phyloP scores from a whole-genome alignment of 257 asterid species.

The Nicotiana knightiana region DNA sequence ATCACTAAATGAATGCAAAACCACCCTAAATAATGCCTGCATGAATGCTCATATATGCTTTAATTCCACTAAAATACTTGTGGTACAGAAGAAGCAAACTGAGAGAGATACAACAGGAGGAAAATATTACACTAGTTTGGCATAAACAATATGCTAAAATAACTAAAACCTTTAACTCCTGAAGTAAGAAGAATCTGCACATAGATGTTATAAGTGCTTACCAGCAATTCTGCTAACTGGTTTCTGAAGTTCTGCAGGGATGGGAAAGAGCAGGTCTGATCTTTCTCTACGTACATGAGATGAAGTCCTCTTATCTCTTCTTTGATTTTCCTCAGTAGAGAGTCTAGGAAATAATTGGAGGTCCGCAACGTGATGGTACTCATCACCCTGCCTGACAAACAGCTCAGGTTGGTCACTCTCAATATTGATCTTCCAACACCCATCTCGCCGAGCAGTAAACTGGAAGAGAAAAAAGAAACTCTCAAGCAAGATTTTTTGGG shows the following conservation, averaged over 20 bases:
- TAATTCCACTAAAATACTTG: not conserved
- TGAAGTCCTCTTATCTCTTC: constrained; percentile 22
- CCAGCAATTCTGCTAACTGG: constrained; percentile 20
- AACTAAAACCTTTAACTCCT: not conserved
- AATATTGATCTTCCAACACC: constrained; percentile 26
- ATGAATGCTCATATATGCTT: not conserved
- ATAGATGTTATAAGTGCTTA: not conserved
- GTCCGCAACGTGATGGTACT: not conserved
- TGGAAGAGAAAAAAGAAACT: constrained; percentile 5
- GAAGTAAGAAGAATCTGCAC: not conserved
- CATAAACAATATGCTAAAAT: not conserved
- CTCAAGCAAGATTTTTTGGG: not conserved
- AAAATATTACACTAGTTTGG: not conserved
- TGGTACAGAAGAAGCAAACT: not conserved
- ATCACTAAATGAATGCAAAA: constrained; percentile 2
- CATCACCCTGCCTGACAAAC: not conserved
- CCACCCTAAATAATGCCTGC: not conserved
- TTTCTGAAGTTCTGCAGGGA: not conserved
- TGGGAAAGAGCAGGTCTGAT: constrained; percentile 15
- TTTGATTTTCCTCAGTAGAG: constrained; percentile 14
- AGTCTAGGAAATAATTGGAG: constrained; percentile 16
- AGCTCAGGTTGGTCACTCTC: constrained; percentile 22
- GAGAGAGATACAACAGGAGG: not conserved
- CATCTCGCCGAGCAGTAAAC: constrained; percentile 23
- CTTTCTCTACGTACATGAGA: constrained; percentile 24